These are phyloP conservation scores for Microcyclospora pomicola DNA, from an alignment of 2,329 filamentous ascomycete species.

Conservation along the genomic window DNA sequence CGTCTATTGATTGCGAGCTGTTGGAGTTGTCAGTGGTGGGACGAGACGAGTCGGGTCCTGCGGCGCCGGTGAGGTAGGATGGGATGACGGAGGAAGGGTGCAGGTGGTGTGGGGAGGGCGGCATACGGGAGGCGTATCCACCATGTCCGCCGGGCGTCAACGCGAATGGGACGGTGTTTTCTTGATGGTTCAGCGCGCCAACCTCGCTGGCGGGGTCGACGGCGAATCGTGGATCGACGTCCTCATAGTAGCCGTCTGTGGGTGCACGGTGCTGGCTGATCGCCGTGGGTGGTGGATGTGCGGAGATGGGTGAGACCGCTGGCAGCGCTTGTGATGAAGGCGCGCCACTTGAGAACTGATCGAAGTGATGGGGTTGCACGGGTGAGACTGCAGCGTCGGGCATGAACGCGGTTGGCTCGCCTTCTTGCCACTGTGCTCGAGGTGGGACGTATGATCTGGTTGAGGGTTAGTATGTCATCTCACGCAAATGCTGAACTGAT, in stretches of 20 bases:
- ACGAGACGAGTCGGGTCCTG: constrained; percentile 1
- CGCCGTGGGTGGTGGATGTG: constrained; percentile 2
- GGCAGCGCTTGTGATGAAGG: constrained; percentile 10
- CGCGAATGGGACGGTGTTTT: constrained; percentile 5
- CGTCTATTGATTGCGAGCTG: constrained; percentile 17
- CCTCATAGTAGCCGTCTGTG: constrained; percentile 67
- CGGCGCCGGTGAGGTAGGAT: not conserved
- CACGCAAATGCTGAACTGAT: not conserved
- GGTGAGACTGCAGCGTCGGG: too few species aligned
- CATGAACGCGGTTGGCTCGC: constrained; percentile 14
- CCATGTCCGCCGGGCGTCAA: constrained; percentile 8
- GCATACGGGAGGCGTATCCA: constrained; percentile 1
- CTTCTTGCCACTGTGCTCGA: constrained; percentile 30
- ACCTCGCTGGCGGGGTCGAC: constrained; percentile 25
- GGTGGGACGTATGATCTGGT: constrained; percentile 32
- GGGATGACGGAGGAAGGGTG: not conserved
- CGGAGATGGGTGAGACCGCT: constrained; percentile 13
- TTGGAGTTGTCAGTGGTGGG: constrained; percentile 6
- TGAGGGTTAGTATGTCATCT: constrained; percentile 7
- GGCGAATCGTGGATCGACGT: constrained; percentile 79
- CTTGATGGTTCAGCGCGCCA: constrained; percentile 2
- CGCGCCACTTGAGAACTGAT: constrained; percentile 6
- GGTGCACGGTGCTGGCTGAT: constrained; percentile 19
- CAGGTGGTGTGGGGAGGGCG: not conserved
- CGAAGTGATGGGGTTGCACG: not conserved